Base-by-base conservation (phyloP, 164 flowering plant species). In the Magnolia changhungtana region DNA sequence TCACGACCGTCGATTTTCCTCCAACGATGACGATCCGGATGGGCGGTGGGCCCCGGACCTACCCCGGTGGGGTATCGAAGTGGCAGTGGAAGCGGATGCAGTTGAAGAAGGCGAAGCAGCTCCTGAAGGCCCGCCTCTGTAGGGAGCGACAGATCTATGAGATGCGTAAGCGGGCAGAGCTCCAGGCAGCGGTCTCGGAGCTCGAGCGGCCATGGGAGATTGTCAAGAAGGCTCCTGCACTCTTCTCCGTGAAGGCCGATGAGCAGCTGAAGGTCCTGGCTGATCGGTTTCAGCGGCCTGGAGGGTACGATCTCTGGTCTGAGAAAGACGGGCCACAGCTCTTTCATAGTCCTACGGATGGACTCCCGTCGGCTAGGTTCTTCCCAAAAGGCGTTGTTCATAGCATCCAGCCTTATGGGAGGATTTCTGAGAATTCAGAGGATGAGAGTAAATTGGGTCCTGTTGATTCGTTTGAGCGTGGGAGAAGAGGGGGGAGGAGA, bases 51-150 rank as follows among this genome's bases (percentile, higher is more conserved):
- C 97, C 97, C 14, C 80, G 97, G 49, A 94, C 97, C 1, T 92
- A n/a, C 81, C 97, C 98, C 0, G 97, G 97, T 1, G 98, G 98
- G 2, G 96, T 94, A 5, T 88, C 96, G 24, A 92, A 92, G 77
- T 92, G 97, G 97, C 92, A 90, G 73, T 94, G 96, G 97, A 94
- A 92, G 83, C 80, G 97, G n/a, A 94, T 94, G 97, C 97, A 91
- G 77, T 82, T 82, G 27, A 94, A 90, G 84, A 92, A 94, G 73
- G 82, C 90, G 19, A 92, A 92, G 77, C 94, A 91, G 81, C 92
- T 92, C 73, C 91, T 92, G 45, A 93, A 91, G 75, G 98, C 97
- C 10, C 87, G 97, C 0, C 86, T 95, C 13, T 75, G 78, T 73
- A 87, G 98, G 8, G 98, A 95, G 74, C 88, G 98, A 29, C 95